phyloP scores from a whole-genome alignment of 257 asterid genomes.

The Scutellaria minor region DNA sequence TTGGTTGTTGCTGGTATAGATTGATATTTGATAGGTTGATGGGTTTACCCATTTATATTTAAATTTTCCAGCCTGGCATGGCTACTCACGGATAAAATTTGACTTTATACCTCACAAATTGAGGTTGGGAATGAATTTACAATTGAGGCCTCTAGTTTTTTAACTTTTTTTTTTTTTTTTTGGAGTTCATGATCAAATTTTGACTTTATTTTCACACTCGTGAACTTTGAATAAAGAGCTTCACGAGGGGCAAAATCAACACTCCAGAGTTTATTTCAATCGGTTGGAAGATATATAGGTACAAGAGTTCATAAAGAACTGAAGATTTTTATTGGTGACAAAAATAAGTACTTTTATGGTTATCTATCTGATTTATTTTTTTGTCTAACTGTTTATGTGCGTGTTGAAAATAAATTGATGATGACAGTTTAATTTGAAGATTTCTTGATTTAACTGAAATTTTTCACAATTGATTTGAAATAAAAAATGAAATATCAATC shows the following conservation, averaged over 20 bases:
- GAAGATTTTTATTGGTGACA: too few species aligned
- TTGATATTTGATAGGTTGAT: not conserved
- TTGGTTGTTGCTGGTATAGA: not conserved
- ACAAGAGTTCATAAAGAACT: too few species aligned
- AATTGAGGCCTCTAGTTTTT: slow-evolving; percentile 35
- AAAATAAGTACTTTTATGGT: not conserved
- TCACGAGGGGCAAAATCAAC: slow-evolving; percentile 43
- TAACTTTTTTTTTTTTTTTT: not conserved
- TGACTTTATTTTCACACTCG: slow-evolving; percentile 19
- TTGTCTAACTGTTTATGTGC: not conserved
- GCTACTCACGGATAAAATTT: slow-evolving; percentile 52
- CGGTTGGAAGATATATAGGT: slow-evolving; percentile 6
- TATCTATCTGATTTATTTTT: not conserved
- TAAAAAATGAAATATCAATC: too few species aligned
- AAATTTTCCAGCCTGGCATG: not conserved
- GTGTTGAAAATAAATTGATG: not conserved
- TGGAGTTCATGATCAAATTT: not conserved
- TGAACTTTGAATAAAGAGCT: slow-evolving; percentile 25
- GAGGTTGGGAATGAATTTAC: slow-evolving; percentile 33
- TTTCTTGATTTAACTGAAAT: not conserved
- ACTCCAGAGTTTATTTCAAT: slow-evolving; percentile 10
- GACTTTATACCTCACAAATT: slow-evolving; percentile 30
- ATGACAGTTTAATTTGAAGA: not conserved
- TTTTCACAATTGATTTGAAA: too few species aligned
- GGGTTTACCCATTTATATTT: not conserved